These are phyloP conservation scores for Serpula lacrymans DNA, from an alignment of 768 basidiomycete species.

Conservation along the genomic window DNA sequence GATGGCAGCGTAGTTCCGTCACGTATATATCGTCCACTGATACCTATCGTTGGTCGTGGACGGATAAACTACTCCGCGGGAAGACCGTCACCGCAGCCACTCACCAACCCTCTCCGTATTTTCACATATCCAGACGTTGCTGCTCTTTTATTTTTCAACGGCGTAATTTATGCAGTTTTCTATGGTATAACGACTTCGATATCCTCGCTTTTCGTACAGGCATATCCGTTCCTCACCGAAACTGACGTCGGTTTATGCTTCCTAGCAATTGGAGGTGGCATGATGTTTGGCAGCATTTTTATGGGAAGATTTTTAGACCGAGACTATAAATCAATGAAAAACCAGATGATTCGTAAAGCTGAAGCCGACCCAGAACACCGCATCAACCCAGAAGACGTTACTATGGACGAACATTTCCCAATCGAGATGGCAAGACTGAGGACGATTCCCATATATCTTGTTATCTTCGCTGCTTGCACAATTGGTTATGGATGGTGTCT, in stretches of 20 bases:
- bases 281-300: constrained; percentile 53
- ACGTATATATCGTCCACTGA: constrained; percentile 23
- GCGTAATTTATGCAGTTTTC: constrained; percentile 51
- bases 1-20: constrained; percentile 26
- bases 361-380: constrained; percentile 18
- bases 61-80: constrained; percentile 9
- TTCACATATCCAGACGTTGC: constrained; percentile 36
- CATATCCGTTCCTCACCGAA: constrained; percentile 48
- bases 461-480: constrained; percentile 37
- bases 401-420: constrained; percentile 44
- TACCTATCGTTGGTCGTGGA: constrained; percentile 21
- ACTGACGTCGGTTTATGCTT: constrained; percentile 71
- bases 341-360: constrained; percentile 10
- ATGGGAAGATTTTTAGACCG: constrained; percentile 64
- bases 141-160: constrained; percentile 46
- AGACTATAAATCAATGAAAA: constrained; percentile 50
- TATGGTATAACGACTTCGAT: constrained; percentile 41
- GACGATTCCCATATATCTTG: constrained; percentile 38
- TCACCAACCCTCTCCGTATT: constrained; percentile 37
- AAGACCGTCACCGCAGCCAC: constrained; percentile 11
- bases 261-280: constrained; percentile 71
- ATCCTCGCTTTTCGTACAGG: constrained; percentile 47
- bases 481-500: constrained; percentile 64
- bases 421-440: constrained; percentile 59
- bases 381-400: constrained; percentile 16